phyloP scores from a whole-genome alignment of 345 rosid genomes.

The Lepidium sativum region DNA sequence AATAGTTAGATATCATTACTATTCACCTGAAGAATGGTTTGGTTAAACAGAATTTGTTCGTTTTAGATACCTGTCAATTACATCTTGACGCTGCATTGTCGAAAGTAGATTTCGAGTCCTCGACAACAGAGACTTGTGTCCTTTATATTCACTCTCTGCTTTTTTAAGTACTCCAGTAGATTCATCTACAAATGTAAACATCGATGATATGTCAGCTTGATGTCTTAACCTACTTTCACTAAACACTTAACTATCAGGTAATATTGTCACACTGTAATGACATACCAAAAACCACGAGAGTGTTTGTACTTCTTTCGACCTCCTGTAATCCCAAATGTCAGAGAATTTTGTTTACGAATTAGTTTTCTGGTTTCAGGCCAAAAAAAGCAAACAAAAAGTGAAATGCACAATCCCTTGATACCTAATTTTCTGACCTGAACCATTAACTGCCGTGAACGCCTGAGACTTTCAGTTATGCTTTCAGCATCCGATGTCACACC shows the following conservation, averaged over 20 bases:
- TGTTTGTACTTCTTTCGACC: constrained; percentile 81
- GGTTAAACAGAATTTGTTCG: not conserved
- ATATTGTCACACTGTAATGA: constrained; percentile 13
- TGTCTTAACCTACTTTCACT: constrained; percentile 8
- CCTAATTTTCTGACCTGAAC: constrained; percentile 56
- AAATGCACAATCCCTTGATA: not conserved
- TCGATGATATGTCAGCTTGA: not conserved
- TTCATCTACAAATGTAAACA: constrained; percentile 45
- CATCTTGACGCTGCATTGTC: constrained; percentile 88
- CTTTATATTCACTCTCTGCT: constrained; percentile 95
- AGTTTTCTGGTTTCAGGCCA: not conserved
- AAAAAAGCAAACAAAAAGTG: not conserved
- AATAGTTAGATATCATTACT: not conserved
- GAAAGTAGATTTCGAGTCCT: constrained; percentile 83
- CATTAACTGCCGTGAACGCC: constrained; percentile 89
- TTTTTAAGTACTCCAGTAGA: constrained; percentile 68
- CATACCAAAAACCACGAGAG: constrained; percentile 77
- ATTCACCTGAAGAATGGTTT: not conserved
- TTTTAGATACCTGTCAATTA: constrained; percentile 56
- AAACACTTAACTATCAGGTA: not conserved
- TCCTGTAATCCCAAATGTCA: constrained; percentile 45
- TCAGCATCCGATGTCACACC: constrained; percentile 97
- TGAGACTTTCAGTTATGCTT: constrained; percentile 95
- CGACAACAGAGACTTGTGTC: constrained; percentile 71
- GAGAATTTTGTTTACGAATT: not conserved